These are phyloP conservation scores for Trebouxia sp. DNA, from an alignment of 139 green algal species.

Conservation along the genomic window DNA sequence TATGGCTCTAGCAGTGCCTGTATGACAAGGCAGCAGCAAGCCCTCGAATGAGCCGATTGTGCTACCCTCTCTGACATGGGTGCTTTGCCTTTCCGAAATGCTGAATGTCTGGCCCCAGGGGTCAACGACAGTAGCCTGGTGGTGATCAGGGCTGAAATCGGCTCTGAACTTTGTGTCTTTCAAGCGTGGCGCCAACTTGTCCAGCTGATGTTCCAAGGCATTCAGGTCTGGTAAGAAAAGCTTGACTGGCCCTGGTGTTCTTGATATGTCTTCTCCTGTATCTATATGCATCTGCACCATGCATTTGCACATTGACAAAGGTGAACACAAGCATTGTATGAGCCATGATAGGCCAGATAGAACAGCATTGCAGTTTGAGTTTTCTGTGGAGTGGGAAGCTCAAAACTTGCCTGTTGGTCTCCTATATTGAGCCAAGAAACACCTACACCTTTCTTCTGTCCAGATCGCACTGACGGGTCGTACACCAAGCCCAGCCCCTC, in stretches of 20 bases:
- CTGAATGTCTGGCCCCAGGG: background rate
- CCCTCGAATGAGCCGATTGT: background rate
- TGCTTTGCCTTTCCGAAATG: background rate
- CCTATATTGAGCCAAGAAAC: slow-evolving; percentile 13
- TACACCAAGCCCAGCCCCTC: background rate
- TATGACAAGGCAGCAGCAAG: background rate
- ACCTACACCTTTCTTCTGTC: slow-evolving; percentile 10
- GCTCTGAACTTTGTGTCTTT: background rate
- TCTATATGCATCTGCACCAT: slow-evolving; percentile 11
- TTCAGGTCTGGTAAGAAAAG: background rate
- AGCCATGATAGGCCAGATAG: too few species aligned
- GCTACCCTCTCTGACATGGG: too few species aligned
- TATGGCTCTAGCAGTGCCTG: background rate
- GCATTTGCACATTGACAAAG: too few species aligned
- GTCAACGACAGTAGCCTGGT: background rate
- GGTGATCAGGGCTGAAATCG: background rate
- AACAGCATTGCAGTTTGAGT: too few species aligned
- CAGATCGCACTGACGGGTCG: background rate
- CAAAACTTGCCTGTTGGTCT: background rate
- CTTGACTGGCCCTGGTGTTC: slow-evolving; percentile 12
- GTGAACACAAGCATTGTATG: too few species aligned
- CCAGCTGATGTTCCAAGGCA: background rate
- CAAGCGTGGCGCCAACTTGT: background rate
- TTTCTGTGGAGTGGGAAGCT: too few species aligned
- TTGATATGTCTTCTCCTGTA: background rate